Percentiles rank a stretch among this genome's conserved stretches.
phyloP scores from a whole-genome alignment of 2,329 filamentous ascomycete genomes.

The Diaporthe citrichinensis region DNA sequence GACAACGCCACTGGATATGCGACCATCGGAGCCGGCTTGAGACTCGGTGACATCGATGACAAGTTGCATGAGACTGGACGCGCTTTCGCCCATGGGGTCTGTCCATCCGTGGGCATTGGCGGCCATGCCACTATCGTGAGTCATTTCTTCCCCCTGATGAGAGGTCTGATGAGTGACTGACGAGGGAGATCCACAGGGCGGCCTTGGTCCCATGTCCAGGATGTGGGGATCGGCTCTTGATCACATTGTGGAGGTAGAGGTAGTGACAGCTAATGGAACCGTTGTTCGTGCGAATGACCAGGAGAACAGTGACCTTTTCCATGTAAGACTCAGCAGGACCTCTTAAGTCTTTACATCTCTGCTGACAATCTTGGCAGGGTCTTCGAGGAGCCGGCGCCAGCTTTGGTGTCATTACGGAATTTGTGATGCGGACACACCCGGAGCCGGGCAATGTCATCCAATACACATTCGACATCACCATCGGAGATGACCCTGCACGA shows the following conservation, averaged over 20 bases:
- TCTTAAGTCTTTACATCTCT: conserved; percentile 29
- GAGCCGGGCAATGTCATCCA: conserved; percentile 70
- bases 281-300: conserved; percentile 62
- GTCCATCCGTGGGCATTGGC: conserved; percentile 71
- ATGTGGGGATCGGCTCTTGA: conserved; percentile 72
- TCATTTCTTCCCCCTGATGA: not conserved
- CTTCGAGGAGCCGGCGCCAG: conserved; percentile 69
- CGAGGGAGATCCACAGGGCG: conserved; percentile 57
- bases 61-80: conserved; percentile 65
- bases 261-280: conserved; percentile 69
- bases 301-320: conserved; percentile 69
- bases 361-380: conserved; percentile 50
- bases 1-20: conserved; percentile 66
- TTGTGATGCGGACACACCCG: conserved; percentile 68
- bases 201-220: conserved; percentile 69
- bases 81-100: conserved; percentile 73
- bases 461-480: conserved; percentile 69
- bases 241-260: conserved; percentile 67
- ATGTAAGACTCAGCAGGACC: conserved; percentile 49
- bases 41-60: conserved; percentile 66
- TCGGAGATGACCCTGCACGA: conserved; percentile 60
- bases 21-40: conserved; percentile 67
- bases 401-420: conserved; percentile 71
- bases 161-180: not conserved
- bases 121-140: conserved; percentile 70